Percentiles rank a stretch among this genome's conserved stretches.
Conservation (phyloP, 2,329 filamentous ascomycete genomes). For the Aspergillus luchuensis region DNA sequence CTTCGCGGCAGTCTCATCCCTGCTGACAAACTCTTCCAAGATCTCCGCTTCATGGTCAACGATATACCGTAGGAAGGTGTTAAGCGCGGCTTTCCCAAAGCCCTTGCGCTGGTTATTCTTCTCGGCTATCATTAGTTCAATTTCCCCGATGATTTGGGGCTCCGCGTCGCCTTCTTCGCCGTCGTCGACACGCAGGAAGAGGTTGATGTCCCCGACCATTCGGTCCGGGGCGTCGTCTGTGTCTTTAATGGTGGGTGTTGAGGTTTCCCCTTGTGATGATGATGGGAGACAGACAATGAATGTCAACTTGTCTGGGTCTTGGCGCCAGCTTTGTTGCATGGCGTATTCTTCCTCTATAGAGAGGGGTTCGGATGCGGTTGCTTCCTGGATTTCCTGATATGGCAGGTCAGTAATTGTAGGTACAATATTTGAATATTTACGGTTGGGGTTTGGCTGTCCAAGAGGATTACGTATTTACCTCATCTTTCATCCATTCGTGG, state of each 20-base stretch:
- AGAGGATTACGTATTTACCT: constrained; percentile 45
- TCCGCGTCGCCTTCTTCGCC: constrained; percentile 47
- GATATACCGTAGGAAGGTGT: constrained; percentile 71
- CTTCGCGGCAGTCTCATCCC: constrained; percentile 17
- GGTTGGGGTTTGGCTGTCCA: neutral
- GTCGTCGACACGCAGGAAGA: constrained; percentile 71
- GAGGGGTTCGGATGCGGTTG: constrained; percentile 85
- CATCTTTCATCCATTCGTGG: constrained; percentile 89
- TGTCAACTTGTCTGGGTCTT: constrained; percentile 81
- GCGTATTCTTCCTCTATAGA: constrained; percentile 79
- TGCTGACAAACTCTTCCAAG: constrained; percentile 55
- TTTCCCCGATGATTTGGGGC: constrained; percentile 62
- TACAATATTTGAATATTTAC: constrained; percentile 12
- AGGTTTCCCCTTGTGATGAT: too few species aligned
- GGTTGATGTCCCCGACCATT: constrained; percentile 76
- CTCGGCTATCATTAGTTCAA: constrained; percentile 84
- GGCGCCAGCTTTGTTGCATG: constrained; percentile 88
- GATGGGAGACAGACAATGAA: constrained; percentile 77
- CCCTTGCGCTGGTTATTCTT: constrained; percentile 61
- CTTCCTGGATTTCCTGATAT: constrained; percentile 67
- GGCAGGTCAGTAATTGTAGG: neutral
- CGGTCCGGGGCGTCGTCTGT: constrained; percentile 56
- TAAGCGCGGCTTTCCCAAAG: constrained; percentile 65
- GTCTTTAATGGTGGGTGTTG: constrained; percentile 25
- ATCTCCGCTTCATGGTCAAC: constrained; percentile 56